Conservation (phyloP, 2,329 filamentous ascomycete species). For the Clonostachys rhizophaga region DNA sequence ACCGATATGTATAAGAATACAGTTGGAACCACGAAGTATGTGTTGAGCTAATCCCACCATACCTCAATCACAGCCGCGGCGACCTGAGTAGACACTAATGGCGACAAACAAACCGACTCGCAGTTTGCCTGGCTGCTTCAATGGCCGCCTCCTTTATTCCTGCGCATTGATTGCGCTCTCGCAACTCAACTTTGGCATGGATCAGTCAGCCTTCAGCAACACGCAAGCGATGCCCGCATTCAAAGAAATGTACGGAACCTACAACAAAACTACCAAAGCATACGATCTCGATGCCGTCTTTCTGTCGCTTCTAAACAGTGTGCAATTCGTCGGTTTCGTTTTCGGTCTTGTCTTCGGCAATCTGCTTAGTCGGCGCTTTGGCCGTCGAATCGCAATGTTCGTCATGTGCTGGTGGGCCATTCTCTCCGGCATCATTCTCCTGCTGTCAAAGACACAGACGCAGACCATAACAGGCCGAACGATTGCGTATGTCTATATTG, state of each 20-base stretch:
- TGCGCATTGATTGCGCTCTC: slow-evolving; percentile 18
- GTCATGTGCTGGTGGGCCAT: not conserved
- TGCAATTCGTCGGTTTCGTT: not conserved
- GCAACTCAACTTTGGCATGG: slow-evolving; percentile 26
- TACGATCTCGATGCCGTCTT: not conserved
- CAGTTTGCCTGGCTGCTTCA: no score
- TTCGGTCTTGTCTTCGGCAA: not conserved
- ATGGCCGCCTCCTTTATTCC: no score
- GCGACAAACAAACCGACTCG: no score
- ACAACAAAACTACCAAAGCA: not conserved
- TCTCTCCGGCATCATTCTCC: slow-evolving; percentile 7
- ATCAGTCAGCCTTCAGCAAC: slow-evolving; percentile 21
- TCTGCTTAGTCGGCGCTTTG: slow-evolving; percentile 10
- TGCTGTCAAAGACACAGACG: not conserved
- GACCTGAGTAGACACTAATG: no score
- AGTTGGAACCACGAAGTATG: no score
- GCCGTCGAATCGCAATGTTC: slow-evolving; percentile 14
- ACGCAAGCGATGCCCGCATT: slow-evolving; percentile 24
- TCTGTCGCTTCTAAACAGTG: not conserved
- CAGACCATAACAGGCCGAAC: not conserved
- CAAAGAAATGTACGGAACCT: slow-evolving; percentile 16
- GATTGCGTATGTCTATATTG: slow-evolving; percentile 13
- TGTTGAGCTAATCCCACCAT: no score
- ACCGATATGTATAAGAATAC: no score
- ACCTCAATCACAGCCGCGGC: no score